Conservation (phyloP, 345 rosid species). For the Zanthoxylum bungeanum region DNA sequence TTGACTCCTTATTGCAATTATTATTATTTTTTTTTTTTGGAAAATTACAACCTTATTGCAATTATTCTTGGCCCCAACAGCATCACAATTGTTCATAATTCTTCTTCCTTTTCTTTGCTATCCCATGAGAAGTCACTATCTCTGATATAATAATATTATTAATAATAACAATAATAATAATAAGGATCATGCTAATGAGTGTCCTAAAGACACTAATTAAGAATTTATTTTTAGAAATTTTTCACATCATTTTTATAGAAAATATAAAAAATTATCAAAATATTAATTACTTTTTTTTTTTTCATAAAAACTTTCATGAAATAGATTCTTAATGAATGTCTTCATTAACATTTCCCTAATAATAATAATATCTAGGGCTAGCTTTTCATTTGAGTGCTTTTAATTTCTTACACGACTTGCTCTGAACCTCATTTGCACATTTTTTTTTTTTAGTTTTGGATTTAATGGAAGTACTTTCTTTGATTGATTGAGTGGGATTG, state of each 20-base stretch:
- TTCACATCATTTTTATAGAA: no score
- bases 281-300: no score
- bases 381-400: slow-evolving; percentile 15
- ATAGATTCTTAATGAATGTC: no score
- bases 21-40: no score
- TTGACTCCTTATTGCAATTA: slow-evolving; percentile 31
- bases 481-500: slow-evolving; percentile 32
- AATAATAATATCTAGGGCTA: slow-evolving; percentile 19
- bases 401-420: not conserved
- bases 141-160: no score
- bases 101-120: slow-evolving; percentile 23
- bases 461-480: slow-evolving; percentile 40
- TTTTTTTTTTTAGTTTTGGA: slow-evolving; percentile 11
- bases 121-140: slow-evolving; percentile 32
- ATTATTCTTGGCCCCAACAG: slow-evolving; percentile 35
- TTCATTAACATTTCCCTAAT: slow-evolving; percentile 1
- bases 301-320: no score
- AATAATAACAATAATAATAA: no score
- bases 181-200: no score
- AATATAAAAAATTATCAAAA: no score
- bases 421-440: slow-evolving; percentile 14
- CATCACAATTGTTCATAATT: slow-evolving; percentile 29
- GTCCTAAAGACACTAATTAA: no score
- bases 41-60: no score
- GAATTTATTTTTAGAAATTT: no score